Evolutionary conservation across 805 yeast genomes (phyloP), one percentile per base, ranked within the genome.

Genomic region (Candida koratica): DNA sequence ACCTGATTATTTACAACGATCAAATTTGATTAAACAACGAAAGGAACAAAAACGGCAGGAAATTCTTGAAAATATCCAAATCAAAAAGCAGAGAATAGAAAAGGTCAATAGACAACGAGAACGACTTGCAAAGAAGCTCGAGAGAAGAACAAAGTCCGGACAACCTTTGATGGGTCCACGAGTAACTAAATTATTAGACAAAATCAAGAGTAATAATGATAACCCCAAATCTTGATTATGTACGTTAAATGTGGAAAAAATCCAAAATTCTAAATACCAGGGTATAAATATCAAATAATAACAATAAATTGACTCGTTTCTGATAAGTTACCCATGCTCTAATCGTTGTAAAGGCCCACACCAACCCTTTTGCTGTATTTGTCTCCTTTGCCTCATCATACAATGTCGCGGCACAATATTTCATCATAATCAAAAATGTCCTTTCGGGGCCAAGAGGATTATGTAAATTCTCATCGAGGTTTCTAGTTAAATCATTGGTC

Each of bases 131-230:
- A 53, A 62, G 48, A 48, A 52, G 17, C 42, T 67, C 3, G 41
- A 59, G 6, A 67, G 72, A 40, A 79, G 67, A 43, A 89, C 95
- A 1, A 68, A 69, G 48, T 53, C 64, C 3, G 97, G 97, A 0
- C 97, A 89, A 56, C 97, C 97, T 2, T 60, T 76, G 29, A 85
- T 89, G 90, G 96, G 87, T 0, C 94, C 96, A 11, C 75, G 94
- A 58, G 85, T 89, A 39, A 81, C 77, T 38, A 75, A 78, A 47
- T 64, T 89, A 28, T 67, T 89, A 32, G 93, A 83, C 36, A 85
- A 87, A 57, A 84, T 89, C 42, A 79, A 75, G 51, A 27, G 34
- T 25, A 25, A 33, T 22, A 12, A 23, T 3, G 19, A 25, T 15
- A 22, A 32, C 24, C 11, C 12, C 26, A n/a, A n/a, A n/a, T n/a